phyloP scores from a whole-genome alignment of 164 flowering plant species.

The Paratinospora sagittata region DNA sequence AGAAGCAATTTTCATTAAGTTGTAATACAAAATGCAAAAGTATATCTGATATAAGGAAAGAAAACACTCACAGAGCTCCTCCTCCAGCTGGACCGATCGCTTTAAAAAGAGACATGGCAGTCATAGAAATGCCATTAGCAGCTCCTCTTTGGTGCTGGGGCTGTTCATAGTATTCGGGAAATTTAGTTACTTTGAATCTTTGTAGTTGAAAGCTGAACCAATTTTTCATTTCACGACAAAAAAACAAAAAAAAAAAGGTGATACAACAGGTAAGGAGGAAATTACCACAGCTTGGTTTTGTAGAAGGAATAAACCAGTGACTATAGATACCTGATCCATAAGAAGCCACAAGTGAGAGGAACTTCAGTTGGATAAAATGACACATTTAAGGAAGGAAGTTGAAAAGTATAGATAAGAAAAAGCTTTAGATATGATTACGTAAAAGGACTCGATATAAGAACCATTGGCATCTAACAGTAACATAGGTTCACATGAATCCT shows the following conservation, averaged over 20 bases:
- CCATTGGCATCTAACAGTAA: too few species aligned
- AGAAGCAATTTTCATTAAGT: too few species aligned
- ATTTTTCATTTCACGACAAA: not conserved
- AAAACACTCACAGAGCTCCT: slow-evolving; percentile 61
- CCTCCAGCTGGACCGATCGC: slow-evolving; percentile 79
- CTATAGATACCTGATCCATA: slow-evolving; percentile 34
- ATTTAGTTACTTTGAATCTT: not conserved
- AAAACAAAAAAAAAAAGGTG: not conserved
- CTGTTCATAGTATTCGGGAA: slow-evolving; percentile 17
- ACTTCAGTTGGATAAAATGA: not conserved
- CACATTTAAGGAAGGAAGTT: not conserved
- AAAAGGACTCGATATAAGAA: too few species aligned
- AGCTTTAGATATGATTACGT: too few species aligned
- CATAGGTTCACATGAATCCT: too few species aligned
- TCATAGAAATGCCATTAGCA: slow-evolving; percentile 39
- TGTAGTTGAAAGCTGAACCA: not conserved
- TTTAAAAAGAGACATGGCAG: slow-evolving; percentile 64
- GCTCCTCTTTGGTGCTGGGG: slow-evolving; percentile 20
- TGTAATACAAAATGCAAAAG: too few species aligned
- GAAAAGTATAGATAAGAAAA: not conserved
- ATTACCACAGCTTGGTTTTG: slow-evolving; percentile 65
- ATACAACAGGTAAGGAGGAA: not conserved
- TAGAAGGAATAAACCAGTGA: slow-evolving; percentile 47
- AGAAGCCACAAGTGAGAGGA: not conserved
- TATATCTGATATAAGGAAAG: not conserved